Conservation (phyloP, 1,139 yeast species). For the Arxiozyma slooffiae region DNA sequence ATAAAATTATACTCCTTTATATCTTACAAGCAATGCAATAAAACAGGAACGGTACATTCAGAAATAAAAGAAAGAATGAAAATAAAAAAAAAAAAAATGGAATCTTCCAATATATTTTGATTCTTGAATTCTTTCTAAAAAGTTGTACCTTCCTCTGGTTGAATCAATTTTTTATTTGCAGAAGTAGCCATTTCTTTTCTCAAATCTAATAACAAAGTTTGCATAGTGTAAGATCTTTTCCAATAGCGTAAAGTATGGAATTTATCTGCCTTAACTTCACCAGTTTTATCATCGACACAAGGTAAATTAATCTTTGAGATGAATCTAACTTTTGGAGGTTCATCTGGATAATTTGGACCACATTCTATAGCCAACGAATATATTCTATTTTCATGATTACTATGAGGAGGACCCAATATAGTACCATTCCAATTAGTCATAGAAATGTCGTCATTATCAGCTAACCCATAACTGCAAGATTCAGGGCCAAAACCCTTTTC, state of each 20-base stretch:
- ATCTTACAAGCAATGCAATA: not conserved
- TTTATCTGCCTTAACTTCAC: constrained; percentile 50
- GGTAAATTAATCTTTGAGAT: constrained; percentile 81
- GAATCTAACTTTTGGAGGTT: constrained; percentile 76
- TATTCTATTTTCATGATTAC: constrained; percentile 86
- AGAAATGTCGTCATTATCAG: constrained; percentile 79
- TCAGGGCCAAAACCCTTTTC: constrained; percentile 97
- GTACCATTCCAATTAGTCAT: constrained; percentile 97
- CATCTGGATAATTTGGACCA: constrained; percentile 77
- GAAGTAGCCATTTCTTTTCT: constrained; percentile 83
- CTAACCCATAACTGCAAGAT: constrained; percentile 86
- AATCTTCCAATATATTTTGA: too few species aligned
- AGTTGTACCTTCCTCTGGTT: constrained; percentile 82
- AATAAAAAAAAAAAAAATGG: not conserved
- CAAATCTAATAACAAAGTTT: constrained; percentile 75
- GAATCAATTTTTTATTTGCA: constrained; percentile 72
- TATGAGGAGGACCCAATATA: constrained; percentile 93
- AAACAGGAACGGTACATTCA: too few species aligned
- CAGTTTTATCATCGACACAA: constrained; percentile 62
- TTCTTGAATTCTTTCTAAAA: constrained; percentile 29
- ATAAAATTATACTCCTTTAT: too few species aligned
- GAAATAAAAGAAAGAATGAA: not conserved
- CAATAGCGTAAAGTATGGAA: constrained; percentile 71
- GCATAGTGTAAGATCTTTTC: constrained; percentile 88
- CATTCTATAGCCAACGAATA: constrained; percentile 76